These are phyloP conservation scores for Eutreptiella sp. DNA, from an alignment of 208 protist species.

Conservation along the genomic window DNA sequence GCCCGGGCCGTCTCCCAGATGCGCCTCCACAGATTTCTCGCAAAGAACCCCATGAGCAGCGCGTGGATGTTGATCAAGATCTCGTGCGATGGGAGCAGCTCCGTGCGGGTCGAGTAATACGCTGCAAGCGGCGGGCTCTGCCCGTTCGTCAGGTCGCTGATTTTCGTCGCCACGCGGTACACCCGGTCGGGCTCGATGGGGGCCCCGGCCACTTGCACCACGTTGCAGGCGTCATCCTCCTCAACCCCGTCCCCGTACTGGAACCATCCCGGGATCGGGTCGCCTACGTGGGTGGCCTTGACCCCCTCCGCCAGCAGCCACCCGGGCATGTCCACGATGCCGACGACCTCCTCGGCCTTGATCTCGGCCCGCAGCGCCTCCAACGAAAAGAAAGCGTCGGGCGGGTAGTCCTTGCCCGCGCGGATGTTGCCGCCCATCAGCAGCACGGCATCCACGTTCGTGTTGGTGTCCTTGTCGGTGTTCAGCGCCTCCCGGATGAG, in stretches of 20 bases:
- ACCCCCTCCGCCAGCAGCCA: slow-evolving; percentile 2
- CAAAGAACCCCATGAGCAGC: no score
- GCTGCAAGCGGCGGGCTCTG: no score
- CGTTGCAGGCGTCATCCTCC: not conserved
- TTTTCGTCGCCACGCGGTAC: no score
- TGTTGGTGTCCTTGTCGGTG: not conserved
- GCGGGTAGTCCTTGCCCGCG: not conserved
- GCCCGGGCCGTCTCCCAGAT: no score
- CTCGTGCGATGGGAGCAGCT: no score
- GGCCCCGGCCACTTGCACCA: no score
- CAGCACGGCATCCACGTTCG: not conserved
- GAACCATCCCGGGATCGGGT: slow-evolving; percentile 12
- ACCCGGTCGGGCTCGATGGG: no score
- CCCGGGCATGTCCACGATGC: slow-evolving; percentile 1
- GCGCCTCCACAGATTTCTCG: no score
- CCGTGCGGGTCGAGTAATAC: no score
- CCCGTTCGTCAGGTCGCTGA: no score
- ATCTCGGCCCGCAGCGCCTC: slow-evolving; percentile 2
- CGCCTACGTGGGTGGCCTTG: not conserved
- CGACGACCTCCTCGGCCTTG: not conserved
- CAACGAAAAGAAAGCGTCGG: not conserved
- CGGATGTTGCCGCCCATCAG: slow-evolving; percentile 13
- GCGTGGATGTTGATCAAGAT: no score
- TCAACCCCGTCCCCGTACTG: slow-evolving; percentile 4
- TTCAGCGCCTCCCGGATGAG: not conserved